These are phyloP conservation scores for Neurospora tetraspora DNA, from an alignment of 495 filamentous ascomycete species.

Conservation along the genomic window DNA sequence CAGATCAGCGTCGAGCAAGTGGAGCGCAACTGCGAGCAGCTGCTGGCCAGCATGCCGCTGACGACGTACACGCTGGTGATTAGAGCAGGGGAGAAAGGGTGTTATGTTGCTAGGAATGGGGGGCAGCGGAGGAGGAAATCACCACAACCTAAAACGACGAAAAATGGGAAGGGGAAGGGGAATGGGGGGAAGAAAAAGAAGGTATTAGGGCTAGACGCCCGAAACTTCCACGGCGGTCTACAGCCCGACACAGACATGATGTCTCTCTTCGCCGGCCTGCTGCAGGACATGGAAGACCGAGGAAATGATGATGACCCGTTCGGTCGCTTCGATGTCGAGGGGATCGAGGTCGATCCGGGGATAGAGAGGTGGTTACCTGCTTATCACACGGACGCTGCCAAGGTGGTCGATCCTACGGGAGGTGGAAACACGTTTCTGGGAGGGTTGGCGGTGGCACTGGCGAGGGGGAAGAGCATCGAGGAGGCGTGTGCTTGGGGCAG, in stretches of 20 bases:
- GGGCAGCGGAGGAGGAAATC: slow-evolving; percentile 31
- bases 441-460: slow-evolving; percentile 65
- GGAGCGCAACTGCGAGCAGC: slow-evolving; percentile 43
- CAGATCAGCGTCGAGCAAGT: slow-evolving; percentile 41
- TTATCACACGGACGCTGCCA: slow-evolving; percentile 29
- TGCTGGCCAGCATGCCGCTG: slow-evolving; percentile 42
- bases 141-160: neutral
- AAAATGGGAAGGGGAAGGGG: neutral
- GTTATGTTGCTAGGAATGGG: slow-evolving; percentile 42
- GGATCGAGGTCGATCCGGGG: slow-evolving; percentile 33
- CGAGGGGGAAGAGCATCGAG: slow-evolving; percentile 49
- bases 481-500: slow-evolving; percentile 68
- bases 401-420: slow-evolving; percentile 87
- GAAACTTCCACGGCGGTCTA: slow-evolving; percentile 28
- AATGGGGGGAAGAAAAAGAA: slow-evolving; percentile 24
- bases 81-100: slow-evolving; percentile 39
- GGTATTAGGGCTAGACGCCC: slow-evolving; percentile 15
- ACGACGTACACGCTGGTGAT: slow-evolving; percentile 47
- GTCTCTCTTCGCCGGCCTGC: slow-evolving; percentile 39
- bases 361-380: slow-evolving; percentile 48
- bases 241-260: slow-evolving; percentile 43
- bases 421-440: slow-evolving; percentile 92
- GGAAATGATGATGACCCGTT: neutral
- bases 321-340: neutral
- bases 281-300: slow-evolving; percentile 46